Evolutionary conservation across 2,329 filamentous ascomycete genomes (phyloP).

Genomic region (Sporothrix globosa): DNA sequence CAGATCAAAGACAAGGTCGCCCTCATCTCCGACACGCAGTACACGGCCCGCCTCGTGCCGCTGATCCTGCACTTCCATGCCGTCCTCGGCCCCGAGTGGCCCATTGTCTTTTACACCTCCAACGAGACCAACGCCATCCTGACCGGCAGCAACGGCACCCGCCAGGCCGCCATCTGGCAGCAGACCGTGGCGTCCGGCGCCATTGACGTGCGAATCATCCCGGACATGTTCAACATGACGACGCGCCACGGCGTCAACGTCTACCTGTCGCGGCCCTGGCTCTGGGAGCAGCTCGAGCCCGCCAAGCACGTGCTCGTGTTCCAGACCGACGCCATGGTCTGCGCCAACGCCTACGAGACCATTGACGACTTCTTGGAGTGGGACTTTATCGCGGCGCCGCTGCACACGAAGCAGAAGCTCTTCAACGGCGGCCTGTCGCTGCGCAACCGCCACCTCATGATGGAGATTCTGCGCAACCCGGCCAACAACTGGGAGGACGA

Average conservation of each 20-base stretch:
- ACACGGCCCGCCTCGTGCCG: conserved; percentile 48
- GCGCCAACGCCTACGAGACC: conserved; percentile 40
- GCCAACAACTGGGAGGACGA: conserved; percentile 46
- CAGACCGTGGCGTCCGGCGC: conserved; percentile 43
- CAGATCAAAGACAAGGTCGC: conserved; percentile 37
- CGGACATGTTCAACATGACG: conserved; percentile 43
- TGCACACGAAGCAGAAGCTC: conserved; percentile 36
- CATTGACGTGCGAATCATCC: conserved; percentile 48
- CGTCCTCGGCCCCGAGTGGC: conserved; percentile 50
- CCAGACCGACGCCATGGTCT: conserved; percentile 48
- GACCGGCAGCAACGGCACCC: conserved; percentile 18
- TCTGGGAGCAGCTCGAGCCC: conserved; percentile 46
- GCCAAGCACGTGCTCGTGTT: conserved; percentile 46
- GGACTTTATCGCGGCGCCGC: conserved; percentile 46
- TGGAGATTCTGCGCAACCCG: conserved; percentile 50
- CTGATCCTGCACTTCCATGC: conserved; percentile 43
- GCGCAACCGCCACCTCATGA: conserved; percentile 43
- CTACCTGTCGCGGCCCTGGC: conserved; percentile 45
- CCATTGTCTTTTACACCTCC: conserved; percentile 50
- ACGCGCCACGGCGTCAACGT: conserved; percentile 44
- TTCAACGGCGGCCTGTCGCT: conserved; percentile 47
- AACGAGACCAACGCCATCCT: conserved; percentile 31
- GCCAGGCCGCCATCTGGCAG: conserved; percentile 43
- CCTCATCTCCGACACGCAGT: conserved; percentile 47
- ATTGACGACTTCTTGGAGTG: conserved; percentile 46